Percentiles rank a stretch among this genome's conserved stretches.
These are phyloP conservation scores for Termitomyces sp. DNA, from an alignment of 768 basidiomycete genomes.

Conservation along the genomic window DNA sequence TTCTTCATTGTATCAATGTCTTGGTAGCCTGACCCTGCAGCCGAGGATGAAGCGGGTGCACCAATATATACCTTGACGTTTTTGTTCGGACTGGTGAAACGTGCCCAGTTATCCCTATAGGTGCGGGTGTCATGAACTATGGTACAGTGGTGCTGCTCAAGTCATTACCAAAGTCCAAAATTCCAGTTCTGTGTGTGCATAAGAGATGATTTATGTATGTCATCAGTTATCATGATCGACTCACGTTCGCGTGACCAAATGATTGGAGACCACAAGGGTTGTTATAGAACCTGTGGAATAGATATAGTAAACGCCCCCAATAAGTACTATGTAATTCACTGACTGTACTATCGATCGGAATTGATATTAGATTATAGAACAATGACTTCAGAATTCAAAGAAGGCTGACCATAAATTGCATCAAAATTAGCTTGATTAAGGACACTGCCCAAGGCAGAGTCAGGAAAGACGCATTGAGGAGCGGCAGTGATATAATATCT, in stretches of 20 bases:
- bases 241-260: slow-evolving; percentile 44
- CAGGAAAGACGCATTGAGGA: slow-evolving; percentile 68
- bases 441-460: slow-evolving; percentile 53
- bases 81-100: slow-evolving; percentile 48
- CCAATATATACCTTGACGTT: slow-evolving; percentile 65
- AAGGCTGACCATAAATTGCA: slow-evolving; percentile 52
- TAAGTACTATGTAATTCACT: slow-evolving; percentile 4
- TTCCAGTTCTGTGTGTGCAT: slow-evolving; percentile 49
- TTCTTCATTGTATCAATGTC: slow-evolving; percentile 37
- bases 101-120: slow-evolving; percentile 61
- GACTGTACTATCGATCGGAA: slow-evolving; percentile 29
- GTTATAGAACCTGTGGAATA: slow-evolving; percentile 47
- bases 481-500: slow-evolving; percentile 67
- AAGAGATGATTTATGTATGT: neutral
- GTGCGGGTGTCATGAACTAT: neutral
- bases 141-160: neutral
- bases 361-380: neutral
- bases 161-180: slow-evolving; percentile 48
- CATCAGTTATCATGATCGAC: slow-evolving; percentile 14
- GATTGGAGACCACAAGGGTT: slow-evolving; percentile 46
- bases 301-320: neutral
- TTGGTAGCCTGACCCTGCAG: slow-evolving; percentile 61
- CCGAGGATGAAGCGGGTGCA: slow-evolving; percentile 51
- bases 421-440: slow-evolving; percentile 62
- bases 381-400: neutral